Evolutionary conservation across 1,139 yeast genomes (phyloP), one percentile per base, ranked within the genome.

Genomic region (Candida buenavistaensis): DNA sequence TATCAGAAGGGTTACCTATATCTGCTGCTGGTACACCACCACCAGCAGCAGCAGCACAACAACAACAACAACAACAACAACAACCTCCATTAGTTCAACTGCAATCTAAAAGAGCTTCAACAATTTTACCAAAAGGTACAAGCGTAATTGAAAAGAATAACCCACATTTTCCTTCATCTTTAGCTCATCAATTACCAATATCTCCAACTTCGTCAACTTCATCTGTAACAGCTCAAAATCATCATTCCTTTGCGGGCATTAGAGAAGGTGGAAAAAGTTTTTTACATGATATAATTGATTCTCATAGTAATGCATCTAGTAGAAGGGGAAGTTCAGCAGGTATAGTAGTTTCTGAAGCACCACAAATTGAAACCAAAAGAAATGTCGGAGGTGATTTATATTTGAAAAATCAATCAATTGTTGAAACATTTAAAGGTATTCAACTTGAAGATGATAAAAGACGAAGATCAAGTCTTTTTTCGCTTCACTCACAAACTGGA

Each of bases 381-480:
- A 71, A 73, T 39, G 80, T 74, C 5, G 77, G 72, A n/a, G 80
- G 80, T 12, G 80, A 75, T 45, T 56, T 75, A 26, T 75, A 75
- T 49, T 50, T 75, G 41, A 64, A 60, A 34, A 72, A 68, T 39
- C 75, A 71, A 28, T 65, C 78, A 1, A 68, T 68, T 0, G 65
- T 72, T n/a, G 77, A 71, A 33, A 64, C 80, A 1, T 64, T 75
- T 44, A 72, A 67, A 44, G 77, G 66, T 10, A 69, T 75, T 10
- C 73, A 70, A 45, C 63, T 70, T 44, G 55, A 67, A 45, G 75
- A 72, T 47, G 75, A 69, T 38, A 64, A 60, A 38, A 59, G 73
- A 39, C 54, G 75, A 19, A 54, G 68, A 23, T 66, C 72, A 9
- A 66, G 73, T 47, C 54, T 59, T 2, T 55, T 62, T 32, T 42